phyloP scores from a whole-genome alignment of 2,329 filamentous ascomycete genomes.

The Ceratocystis colombiana region DNA sequence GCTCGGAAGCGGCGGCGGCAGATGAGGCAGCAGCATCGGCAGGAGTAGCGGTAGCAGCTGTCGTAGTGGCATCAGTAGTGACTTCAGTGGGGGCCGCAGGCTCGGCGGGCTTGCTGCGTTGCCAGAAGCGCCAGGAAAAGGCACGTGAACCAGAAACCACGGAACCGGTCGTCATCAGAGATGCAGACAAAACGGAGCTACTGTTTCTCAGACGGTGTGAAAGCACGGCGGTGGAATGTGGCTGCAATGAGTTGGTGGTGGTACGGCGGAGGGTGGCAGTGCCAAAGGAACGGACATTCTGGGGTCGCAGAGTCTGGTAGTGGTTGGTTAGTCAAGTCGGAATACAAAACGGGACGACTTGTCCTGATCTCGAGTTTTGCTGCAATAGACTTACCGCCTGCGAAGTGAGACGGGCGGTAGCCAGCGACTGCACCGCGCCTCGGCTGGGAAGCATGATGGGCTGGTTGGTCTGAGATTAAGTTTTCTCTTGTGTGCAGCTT shows the following conservation, averaged over 20 bases:
- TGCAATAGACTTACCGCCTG: conserved; percentile 30
- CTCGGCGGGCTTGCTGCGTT: conserved; percentile 17
- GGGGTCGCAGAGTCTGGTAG: conserved; percentile 17
- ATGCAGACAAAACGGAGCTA: conserved; percentile 8
- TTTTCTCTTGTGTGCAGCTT: neutral
- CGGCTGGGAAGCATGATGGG: conserved; percentile 39
- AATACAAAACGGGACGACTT: neutral
- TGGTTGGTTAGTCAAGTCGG: neutral
- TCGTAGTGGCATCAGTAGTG: conserved; percentile 25
- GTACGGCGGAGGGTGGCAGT: conserved; percentile 18
- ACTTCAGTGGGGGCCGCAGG: conserved; percentile 25
- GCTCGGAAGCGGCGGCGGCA: conserved; percentile 23
- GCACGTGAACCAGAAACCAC: conserved; percentile 24
- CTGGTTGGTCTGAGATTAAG: neutral
- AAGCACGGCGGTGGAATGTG: conserved; percentile 17
- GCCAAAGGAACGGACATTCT: conserved; percentile 18
- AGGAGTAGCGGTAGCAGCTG: conserved; percentile 25
- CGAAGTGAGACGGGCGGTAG: conserved; percentile 32
- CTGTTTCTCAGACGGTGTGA: conserved; percentile 13
- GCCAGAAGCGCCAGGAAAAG: conserved; percentile 26
- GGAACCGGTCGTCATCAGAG: conserved; percentile 19
- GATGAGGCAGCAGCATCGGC: conserved; percentile 24
- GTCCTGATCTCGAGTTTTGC: neutral
- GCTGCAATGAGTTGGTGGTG: conserved; percentile 16
- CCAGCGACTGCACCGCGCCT: conserved; percentile 36